Evolutionary conservation across 2,329 filamentous ascomycete species (phyloP), one percentile per base, ranked within the genome.

Genomic region (Fusarium fujikuroi): DNA sequence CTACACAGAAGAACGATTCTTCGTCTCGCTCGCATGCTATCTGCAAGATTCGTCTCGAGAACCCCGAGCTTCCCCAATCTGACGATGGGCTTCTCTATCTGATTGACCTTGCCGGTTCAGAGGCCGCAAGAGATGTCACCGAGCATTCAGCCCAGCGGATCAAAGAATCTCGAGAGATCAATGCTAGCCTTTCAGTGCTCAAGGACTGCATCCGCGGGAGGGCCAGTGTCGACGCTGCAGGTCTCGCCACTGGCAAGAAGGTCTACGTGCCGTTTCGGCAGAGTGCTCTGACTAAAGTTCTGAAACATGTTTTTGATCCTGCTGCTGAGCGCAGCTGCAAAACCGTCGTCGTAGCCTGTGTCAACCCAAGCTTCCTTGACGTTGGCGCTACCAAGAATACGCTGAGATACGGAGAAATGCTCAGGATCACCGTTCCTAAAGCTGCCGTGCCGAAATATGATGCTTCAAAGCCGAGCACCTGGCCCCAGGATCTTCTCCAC

Each of bases 171-270:
- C 79, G 81, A 18, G 83, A 86, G 74, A 87, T 87, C 78, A 87
- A 87, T 72, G 81, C 78, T 14, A 86, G 85, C 66, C 80, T 87
- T 1, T 86, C 85, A 0, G 81, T 85, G 1, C 80, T 88, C 5
- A 88, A 88, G 66, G 86, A 88, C 70, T 88, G 86, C 63, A 88
- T 88, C 56, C 83, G 86, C 2, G 84, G 83, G 3, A 83, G 83
- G 43, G 83, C 83, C 1, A 75, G 81, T 39, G 72, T 80, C 1
- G 82, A 86, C 47, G 76, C 77, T 23, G 25, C 63, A 60, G 15
- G 64, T 43, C 23, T 63, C 58, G 36, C 34, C 28, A 61, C 12
- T 75, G 68, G 64, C 7, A 83, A 81, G 73, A 80, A 79, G 57
- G 76, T 79, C 1, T 82, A 85, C 58, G 79, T 87, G 0, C 85